phyloP scores from a whole-genome alignment of 768 basidiomycete genomes.

The Mycena indigotica region DNA sequence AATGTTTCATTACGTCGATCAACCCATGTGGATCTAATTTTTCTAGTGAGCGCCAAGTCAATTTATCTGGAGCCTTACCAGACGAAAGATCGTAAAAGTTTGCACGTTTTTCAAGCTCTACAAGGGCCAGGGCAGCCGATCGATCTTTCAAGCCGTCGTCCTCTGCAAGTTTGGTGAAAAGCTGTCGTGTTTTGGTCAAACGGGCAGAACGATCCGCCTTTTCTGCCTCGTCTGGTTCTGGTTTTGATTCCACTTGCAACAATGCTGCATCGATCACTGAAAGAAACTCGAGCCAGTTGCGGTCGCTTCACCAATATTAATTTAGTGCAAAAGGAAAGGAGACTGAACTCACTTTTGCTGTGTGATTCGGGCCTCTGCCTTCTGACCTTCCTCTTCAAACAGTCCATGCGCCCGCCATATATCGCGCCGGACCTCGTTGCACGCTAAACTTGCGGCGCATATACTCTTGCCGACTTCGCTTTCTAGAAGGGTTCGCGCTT shows the following conservation, averaged over 20 bases:
- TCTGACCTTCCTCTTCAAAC: constrained; percentile 61
- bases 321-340: constrained; percentile 1
- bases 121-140: constrained; percentile 67
- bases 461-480: constrained; percentile 69
- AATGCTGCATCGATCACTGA: constrained; percentile 73
- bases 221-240: constrained; percentile 35
- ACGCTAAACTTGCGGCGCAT: constrained; percentile 69
- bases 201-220: constrained; percentile 41
- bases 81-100: constrained; percentile 48
- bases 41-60: background rate
- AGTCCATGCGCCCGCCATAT: constrained; percentile 63
- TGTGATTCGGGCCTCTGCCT: constrained; percentile 58
- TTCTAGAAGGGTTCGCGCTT: constrained; percentile 68
- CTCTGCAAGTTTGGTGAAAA: constrained; percentile 61
- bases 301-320: constrained; percentile 51
- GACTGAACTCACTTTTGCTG: constrained; percentile 55
- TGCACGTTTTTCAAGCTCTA: constrained; percentile 75
- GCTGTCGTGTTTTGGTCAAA: constrained; percentile 45
- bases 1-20: constrained; percentile 57
- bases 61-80: constrained; percentile 34
- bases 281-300: constrained; percentile 86
- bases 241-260: constrained; percentile 33
- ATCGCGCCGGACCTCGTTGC: constrained; percentile 75
- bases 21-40: constrained; percentile 47
- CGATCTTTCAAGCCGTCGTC: constrained; percentile 74